These are phyloP conservation scores for Cicer judaicum DNA, from an alignment of 306 rosid species.

Conservation along the genomic window DNA sequence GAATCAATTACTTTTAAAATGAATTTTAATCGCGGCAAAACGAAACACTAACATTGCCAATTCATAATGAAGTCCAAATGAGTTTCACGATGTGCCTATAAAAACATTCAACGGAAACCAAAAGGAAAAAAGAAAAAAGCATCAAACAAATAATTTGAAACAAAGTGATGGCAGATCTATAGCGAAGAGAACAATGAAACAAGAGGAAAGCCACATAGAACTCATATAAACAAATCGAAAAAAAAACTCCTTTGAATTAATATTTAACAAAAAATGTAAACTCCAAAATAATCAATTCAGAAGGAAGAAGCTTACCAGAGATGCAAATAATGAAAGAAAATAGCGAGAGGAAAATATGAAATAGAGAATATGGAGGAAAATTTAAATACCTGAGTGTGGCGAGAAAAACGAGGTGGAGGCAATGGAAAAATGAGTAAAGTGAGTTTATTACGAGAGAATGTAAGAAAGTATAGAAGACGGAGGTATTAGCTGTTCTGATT, in stretches of 20 bases:
- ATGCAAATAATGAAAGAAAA: constrained; percentile 2
- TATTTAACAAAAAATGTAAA: not conserved
- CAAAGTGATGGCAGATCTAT: constrained; percentile 45
- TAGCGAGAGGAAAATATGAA: constrained; percentile 13
- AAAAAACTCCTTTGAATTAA: not conserved
- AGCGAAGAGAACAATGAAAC: constrained; percentile 26
- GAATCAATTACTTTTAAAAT: too few species aligned
- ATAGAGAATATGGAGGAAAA: not conserved
- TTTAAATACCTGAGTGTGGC: constrained; percentile 25
- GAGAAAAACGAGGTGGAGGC: constrained; percentile 45
- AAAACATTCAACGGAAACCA: constrained; percentile 9
- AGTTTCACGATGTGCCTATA: constrained; percentile 15
- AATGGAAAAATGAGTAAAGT: constrained; percentile 6
- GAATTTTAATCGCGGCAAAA: too few species aligned
- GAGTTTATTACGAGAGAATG: constrained; percentile 11
- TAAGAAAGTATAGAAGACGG: constrained; percentile 30
- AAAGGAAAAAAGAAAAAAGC: not conserved
- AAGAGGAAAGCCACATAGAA: constrained; percentile 4
- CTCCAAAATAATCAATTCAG: constrained; percentile 1
- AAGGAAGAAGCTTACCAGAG: constrained; percentile 37
- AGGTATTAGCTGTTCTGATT: constrained; percentile 8
- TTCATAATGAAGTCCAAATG: constrained; percentile 18
- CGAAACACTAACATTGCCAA: not conserved
- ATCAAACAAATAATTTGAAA: constrained; percentile 6
- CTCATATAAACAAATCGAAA: not conserved